Evolutionary conservation across 1,139 yeast genomes (phyloP), one percentile per base, ranked within the genome.

Genomic region (Suhomyces ambrosiae): DNA sequence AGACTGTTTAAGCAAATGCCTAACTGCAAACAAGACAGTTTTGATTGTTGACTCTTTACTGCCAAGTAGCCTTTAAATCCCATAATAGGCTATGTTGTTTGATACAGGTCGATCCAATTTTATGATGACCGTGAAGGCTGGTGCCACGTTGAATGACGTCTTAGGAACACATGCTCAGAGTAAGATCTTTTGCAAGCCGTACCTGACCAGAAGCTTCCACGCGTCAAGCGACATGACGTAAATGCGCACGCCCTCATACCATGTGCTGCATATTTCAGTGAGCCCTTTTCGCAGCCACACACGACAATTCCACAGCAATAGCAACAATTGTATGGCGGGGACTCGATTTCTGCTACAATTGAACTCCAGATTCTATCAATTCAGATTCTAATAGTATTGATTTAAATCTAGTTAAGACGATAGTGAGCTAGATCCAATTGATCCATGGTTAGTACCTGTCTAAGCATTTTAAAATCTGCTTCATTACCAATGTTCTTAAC

Each of bases 291-390:
- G 38, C 38, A 35, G 33, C 38, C 38, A 30, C 34, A 31, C 34
- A 35, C 34, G 38, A 35, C 34, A 35, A 30, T 30, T 34, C 27
- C 38, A 35, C 13, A 30, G 38, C 35, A 35, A 35, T 19, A 35
- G 38, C 38, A 35, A 35, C 23, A 24, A 18, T 28, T 11, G 15
- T 24, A 19, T 21, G 19, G 32, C 32, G 32, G 32, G 32, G 32
- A 21, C 27, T 4, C 9, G 24, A 19, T 9, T 9, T 19, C 22
- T 7, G 22, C 22, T 9, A 7, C 7, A 19, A 7, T 19, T 7
- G 7, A 9, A 7, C 22, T 7, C 7, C 22, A 19, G 22, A 19
- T 19, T n/a, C n/a, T n/a, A n/a, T n/a, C n/a, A n/a, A n/a, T n/a
- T n/a, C n/a, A n/a, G n/a, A n/a, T n/a, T n/a, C n/a, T n/a, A n/a